Evolutionary conservation across 805 yeast genomes (phyloP).

Genomic region (Yarrowia deformans): DNA sequence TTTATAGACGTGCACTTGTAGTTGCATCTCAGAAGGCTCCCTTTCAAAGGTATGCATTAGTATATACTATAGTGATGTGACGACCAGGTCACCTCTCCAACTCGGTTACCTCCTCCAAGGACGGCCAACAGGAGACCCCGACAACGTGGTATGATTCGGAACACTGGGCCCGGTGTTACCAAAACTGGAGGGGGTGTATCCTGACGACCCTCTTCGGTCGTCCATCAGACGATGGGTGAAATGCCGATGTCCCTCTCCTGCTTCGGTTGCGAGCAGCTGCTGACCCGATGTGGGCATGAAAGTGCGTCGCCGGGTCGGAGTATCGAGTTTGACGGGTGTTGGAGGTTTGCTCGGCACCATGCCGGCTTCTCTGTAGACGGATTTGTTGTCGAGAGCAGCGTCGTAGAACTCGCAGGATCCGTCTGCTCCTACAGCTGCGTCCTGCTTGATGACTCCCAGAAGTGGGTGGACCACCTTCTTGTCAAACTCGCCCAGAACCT

Average conservation of each 20-base stretch:
- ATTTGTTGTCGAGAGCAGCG: slow-evolving; percentile 45
- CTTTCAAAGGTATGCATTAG: too few species aligned
- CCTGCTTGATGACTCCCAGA: slow-evolving; percentile 59
- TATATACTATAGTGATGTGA: too few species aligned
- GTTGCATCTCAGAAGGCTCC: too few species aligned
- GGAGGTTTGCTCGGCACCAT: not conserved
- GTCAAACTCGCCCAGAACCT: slow-evolving; percentile 68
- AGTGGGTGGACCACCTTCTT: slow-evolving; percentile 68
- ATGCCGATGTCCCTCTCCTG: not conserved
- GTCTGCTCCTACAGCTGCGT: slow-evolving; percentile 59
- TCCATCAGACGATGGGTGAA: slow-evolving; percentile 28
- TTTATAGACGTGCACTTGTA: too few species aligned
- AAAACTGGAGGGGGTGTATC: slow-evolving; percentile 20
- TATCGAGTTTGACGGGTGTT: slow-evolving; percentile 15
- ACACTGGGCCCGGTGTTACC: slow-evolving; percentile 12
- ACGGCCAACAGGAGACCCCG: slow-evolving; percentile 21
- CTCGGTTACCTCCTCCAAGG: slow-evolving; percentile 13
- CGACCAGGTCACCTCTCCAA: too few species aligned
- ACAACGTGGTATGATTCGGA: slow-evolving; percentile 5
- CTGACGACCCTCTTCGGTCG: slow-evolving; percentile 21
- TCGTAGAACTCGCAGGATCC: slow-evolving; percentile 46
- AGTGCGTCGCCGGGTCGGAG: slow-evolving; percentile 23
- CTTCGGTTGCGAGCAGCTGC: not conserved
- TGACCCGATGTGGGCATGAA: slow-evolving; percentile 20
- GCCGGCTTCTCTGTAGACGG: slow-evolving; percentile 20